Base-by-base conservation (phyloP, 352 stramenopile species). In the Pythium rishiriense region DNA sequence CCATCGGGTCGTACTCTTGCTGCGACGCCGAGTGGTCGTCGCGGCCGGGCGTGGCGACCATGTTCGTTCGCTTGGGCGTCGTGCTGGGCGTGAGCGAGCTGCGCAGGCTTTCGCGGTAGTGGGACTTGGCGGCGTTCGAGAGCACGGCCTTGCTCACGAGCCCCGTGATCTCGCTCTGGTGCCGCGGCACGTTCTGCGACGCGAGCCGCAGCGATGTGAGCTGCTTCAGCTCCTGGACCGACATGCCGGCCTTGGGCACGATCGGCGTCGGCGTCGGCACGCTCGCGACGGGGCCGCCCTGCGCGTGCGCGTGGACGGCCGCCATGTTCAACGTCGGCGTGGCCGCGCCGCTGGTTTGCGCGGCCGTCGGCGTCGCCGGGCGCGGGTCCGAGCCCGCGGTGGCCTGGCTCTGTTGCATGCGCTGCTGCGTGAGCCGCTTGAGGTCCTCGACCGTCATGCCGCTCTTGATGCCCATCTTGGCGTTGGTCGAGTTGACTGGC, bases 361-460 rank as follows among this genome's bases (percentile, higher is more conserved):
- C 42, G 4, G 64, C 19, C 58, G 76, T 83, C 22, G 76, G 68
- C 3, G 82, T 81, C 29, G 68, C 64, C 15, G 79, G 81, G 21
- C 75, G 79, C 49, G 62, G 39, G 31, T 42, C 21, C n/a, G 37
- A 8, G 4, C 26, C 35, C 17, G 68, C 25, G 11, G 69, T 21
- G 19, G 63, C n/a, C 31, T 51, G 48, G n/a, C 43, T 66, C 48
- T 91, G 81, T 62, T 94, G 85, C 76, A 94, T 94, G 33, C 85
- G 75, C 62, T 94, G 88, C 70, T 94, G 85, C 46, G 85, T 94
- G 28, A 94, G 71, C 14, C 85, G 79, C 70, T 94, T 94, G 47
- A 94, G 69, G 61, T 94, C 85, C 72, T 94, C 85, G 50, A 94
- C 85, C 6, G 85, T 94, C 85, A 94, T 94, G 59, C 85, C 85